phyloP scores from a whole-genome alignment of 495 filamentous ascomycete genomes.

The Xylaria bambusicola region DNA sequence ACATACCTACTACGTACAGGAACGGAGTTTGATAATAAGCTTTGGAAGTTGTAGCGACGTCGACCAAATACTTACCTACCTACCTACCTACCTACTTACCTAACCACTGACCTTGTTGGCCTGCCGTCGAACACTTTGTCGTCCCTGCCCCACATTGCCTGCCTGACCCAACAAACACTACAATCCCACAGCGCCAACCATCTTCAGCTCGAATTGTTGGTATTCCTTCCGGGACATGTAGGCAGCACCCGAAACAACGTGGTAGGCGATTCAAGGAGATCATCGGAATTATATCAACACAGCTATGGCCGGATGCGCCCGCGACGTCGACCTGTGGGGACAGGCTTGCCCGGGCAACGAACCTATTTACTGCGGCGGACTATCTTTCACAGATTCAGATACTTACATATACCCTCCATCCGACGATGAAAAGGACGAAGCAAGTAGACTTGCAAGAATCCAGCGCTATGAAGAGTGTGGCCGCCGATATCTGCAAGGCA shows the following conservation, averaged over 20 bases:
- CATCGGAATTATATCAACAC: not conserved
- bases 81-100: too few species aligned
- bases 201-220: not conserved
- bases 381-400: conserved; percentile 33
- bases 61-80: too few species aligned
- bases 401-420: conserved; percentile 54
- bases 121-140: too few species aligned
- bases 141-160: too few species aligned
- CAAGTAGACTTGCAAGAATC: conserved; percentile 46
- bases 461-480: conserved; percentile 61
- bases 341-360: conserved; percentile 36
- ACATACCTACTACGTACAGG: too few species aligned
- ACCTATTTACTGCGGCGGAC: conserved; percentile 49
- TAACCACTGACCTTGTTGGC: too few species aligned
- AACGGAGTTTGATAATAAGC: too few species aligned
- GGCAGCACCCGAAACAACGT: not conserved
- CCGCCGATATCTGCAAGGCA: conserved; percentile 59
- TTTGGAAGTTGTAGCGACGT: too few species aligned
- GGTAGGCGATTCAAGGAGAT: conserved; percentile 1
- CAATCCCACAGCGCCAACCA: not conserved
- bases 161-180: too few species aligned
- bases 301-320: conserved; percentile 16
- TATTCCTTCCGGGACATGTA: conserved; percentile 11
- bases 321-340: conserved; percentile 15
- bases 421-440: conserved; percentile 57